Evolutionary conservation across 1,139 yeast species (phyloP), one percentile per base, ranked within the genome.

Genomic region (Petasospora rhodanensis): DNA sequence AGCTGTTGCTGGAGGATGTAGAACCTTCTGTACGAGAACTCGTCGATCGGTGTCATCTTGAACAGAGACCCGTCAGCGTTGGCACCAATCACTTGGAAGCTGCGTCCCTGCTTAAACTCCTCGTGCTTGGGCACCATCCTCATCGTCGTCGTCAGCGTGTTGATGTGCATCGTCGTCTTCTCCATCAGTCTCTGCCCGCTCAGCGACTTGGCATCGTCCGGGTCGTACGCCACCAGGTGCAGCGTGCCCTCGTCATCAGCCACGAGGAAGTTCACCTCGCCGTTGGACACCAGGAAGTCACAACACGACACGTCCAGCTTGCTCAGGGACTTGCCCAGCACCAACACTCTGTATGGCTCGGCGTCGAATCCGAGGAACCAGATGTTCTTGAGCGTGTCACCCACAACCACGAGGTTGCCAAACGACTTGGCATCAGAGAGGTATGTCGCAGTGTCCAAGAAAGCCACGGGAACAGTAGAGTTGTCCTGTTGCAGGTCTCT

Each of bases 291-390:
- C 21, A 86, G 61, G 54, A 85, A 85, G 43, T 87, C 97, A 3
- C 82, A 72, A 13, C 68, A 50, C 19, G 64, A 52, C 0, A 83
- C 82, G 48, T 78, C 82, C 26, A 82, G 61, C 13, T 69, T 59
- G 20, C 75, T 70, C 24, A 75, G 66, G 54, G 89, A 95, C 50
- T 82, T 83, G 7, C 95, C 91, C 34, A 93, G 61, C 44, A 73
- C 59, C 17, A 85, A 68, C 80, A 91, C 78, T 44, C 96, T 66
- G 57, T 84, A 89, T 1, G 98, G 99, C 50, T 91, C 96, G 4
- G 94, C 91, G 54, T 89, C 95, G 59, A 87, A 89, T 1, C 96
- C 97, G 17, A 79, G 80, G 37, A 93, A 67, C 69, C 91, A 79
- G 7, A 86, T 66, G 45, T 95, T 82, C 46, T 84, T 82, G 57